These are phyloP conservation scores for Massariosphaeria phaeospora DNA, from an alignment of 495 filamentous ascomycete genomes.

Conservation along the genomic window DNA sequence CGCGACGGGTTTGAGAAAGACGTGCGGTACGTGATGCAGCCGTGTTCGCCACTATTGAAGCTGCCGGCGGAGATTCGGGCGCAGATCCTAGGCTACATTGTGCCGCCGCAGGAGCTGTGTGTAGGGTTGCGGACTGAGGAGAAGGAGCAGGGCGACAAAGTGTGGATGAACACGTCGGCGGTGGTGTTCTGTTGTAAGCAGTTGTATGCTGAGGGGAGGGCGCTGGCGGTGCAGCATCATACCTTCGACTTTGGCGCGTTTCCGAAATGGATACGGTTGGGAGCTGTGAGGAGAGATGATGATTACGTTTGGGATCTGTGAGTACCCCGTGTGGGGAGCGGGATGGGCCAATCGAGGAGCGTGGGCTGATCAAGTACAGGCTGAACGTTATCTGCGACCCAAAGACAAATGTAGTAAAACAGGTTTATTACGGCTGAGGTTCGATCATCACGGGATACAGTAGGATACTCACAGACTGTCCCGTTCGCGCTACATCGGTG, in stretches of 20 bases:
- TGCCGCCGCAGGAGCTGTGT: background rate
- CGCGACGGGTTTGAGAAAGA: conserved; percentile 8
- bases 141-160: background rate
- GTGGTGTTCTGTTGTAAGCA: conserved; percentile 19
- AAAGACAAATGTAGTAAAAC: background rate
- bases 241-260: conserved; percentile 6
- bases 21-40: background rate
- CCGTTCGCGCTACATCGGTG: too few relatives aligned
- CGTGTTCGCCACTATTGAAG: background rate
- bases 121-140: background rate
- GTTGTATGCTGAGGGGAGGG: conserved; percentile 13
- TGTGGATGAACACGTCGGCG: conserved; percentile 4
- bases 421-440: background rate
- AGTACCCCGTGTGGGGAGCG: background rate
- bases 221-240: background rate
- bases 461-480: too few relatives aligned
- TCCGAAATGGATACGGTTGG: conserved; percentile 5
- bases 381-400: conserved; percentile 5
- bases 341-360: background rate
- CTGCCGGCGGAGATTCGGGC: conserved; percentile 14
- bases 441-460: too few relatives aligned
- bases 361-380: background rate
- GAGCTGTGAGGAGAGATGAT: background rate
- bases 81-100: conserved; percentile 5
- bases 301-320: background rate